Conservation (phyloP, 1,139 yeast species). For the Kodamaea derodonti region DNA sequence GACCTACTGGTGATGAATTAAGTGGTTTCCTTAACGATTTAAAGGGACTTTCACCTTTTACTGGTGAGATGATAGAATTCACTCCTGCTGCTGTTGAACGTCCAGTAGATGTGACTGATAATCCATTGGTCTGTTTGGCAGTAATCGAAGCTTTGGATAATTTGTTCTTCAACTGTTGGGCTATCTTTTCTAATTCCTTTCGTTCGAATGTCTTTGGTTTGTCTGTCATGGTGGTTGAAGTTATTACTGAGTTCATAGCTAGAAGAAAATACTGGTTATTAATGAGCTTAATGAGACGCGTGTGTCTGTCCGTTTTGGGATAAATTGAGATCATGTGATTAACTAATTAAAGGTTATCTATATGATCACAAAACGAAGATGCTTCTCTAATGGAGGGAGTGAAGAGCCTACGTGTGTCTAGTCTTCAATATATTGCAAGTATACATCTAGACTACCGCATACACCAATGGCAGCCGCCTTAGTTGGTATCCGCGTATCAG, state of each 20-base stretch:
- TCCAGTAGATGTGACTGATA: not conserved
- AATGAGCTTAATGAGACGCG: slow-evolving; percentile 4
- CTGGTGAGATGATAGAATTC: slow-evolving; percentile 17
- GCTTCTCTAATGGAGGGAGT: too few relatives aligned
- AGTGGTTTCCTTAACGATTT: slow-evolving; percentile 7
- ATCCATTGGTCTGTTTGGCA: slow-evolving; percentile 33
- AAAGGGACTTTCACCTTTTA: slow-evolving; percentile 9
- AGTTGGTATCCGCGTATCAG: too few relatives aligned
- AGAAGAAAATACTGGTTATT: not conserved
- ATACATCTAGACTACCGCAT: too few relatives aligned
- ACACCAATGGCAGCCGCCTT: too few relatives aligned
- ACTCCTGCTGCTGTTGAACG: not conserved
- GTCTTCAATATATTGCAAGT: too few relatives aligned
- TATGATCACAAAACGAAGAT: too few relatives aligned
- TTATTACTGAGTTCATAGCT: slow-evolving; percentile 2
- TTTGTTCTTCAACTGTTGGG: slow-evolving; percentile 42
- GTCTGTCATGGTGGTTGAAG: slow-evolving; percentile 6
- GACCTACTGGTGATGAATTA: slow-evolving; percentile 13
- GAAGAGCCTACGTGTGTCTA: too few relatives aligned
- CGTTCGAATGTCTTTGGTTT: slow-evolving; percentile 38
- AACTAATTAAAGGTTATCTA: too few relatives aligned
- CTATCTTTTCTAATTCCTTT: slow-evolving; percentile 46
- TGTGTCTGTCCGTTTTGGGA: slow-evolving; percentile 10
- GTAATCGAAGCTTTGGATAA: slow-evolving; percentile 44
- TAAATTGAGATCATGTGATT: too few relatives aligned